Evolutionary conservation across 805 yeast genomes (phyloP).

Genomic region (Candida berthetii): DNA sequence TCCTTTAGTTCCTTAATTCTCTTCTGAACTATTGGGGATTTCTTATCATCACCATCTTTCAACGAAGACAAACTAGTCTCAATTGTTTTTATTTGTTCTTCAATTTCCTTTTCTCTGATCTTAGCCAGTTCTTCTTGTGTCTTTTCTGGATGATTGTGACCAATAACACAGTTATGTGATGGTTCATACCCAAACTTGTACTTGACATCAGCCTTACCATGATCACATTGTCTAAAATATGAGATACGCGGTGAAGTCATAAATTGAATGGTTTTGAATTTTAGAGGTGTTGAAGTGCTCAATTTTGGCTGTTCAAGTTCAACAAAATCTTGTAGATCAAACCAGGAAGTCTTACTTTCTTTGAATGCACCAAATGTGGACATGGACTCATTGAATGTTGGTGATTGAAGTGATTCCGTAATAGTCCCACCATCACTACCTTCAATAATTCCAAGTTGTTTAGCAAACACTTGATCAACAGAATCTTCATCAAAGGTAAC

Average conservation of each 20-base stretch:
- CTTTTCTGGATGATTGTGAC: slow-evolving; percentile 43
- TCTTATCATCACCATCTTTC: slow-evolving; percentile 5
- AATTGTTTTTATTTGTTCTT: slow-evolving; percentile 27
- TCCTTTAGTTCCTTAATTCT: slow-evolving; percentile 17
- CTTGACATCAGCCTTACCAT: slow-evolving; percentile 32
- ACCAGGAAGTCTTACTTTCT: slow-evolving; percentile 41
- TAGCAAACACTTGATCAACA: slow-evolving; percentile 33
- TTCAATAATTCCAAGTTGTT: slow-evolving; percentile 21
- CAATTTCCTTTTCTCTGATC: slow-evolving; percentile 31
- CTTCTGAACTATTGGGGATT: slow-evolving; percentile 2
- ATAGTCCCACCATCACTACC: slow-evolving; percentile 7
- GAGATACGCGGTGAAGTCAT: slow-evolving; percentile 51
- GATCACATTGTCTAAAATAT: slow-evolving; percentile 49
- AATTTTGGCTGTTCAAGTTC: slow-evolving; percentile 54
- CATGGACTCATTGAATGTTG: not conserved
- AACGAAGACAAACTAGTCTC: slow-evolving; percentile 20
- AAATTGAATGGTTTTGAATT: slow-evolving; percentile 39
- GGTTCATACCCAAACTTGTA: slow-evolving; percentile 57
- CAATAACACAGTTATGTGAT: slow-evolving; percentile 50
- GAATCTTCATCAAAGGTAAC: slow-evolving; percentile 59
- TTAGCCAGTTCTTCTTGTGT: slow-evolving; percentile 43
- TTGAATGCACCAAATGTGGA: not conserved
- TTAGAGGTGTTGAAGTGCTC: slow-evolving; percentile 30
- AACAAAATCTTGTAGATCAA: slow-evolving; percentile 67
- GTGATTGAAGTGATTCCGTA: slow-evolving; percentile 8